These are phyloP conservation scores for Cornus kousa DNA, from an alignment of 148 eudicot genomes.

Conservation along the genomic window DNA sequence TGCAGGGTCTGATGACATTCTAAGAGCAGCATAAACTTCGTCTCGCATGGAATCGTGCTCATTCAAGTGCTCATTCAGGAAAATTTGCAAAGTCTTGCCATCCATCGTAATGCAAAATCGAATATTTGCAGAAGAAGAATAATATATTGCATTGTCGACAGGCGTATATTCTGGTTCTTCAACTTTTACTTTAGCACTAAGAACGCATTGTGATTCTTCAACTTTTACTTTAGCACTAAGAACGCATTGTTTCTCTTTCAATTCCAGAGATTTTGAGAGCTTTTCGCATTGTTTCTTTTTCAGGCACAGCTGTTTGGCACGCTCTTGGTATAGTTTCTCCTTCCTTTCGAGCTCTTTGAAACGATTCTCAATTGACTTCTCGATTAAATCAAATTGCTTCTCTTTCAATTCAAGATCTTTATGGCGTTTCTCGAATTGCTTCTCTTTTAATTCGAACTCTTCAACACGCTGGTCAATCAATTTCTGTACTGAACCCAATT, in stretches of 20 bases:
- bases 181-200: neutral
- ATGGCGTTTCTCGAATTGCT: neutral
- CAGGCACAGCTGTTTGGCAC: neutral
- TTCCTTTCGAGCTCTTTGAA: neutral
- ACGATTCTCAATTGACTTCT: neutral
- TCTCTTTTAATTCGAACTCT: neutral
- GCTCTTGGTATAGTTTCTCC: neutral
- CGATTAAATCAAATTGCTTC: neutral
- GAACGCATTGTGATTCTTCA: neutral
- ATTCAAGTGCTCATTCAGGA: constrained; percentile 3
- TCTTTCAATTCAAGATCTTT: neutral
- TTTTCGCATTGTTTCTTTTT: neutral
- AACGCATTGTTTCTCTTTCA: neutral
- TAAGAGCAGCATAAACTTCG: constrained; percentile 10
- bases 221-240: neutral
- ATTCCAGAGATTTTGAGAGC: neutral
- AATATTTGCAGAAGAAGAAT: neutral
- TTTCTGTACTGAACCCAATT: neutral
- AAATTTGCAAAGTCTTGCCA: constrained; percentile 9
- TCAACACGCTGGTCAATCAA: neutral
- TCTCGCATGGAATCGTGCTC: constrained; percentile 3
- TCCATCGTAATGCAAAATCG: constrained; percentile 8
- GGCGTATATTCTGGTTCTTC: neutral
- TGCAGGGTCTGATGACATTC: constrained; percentile 17
- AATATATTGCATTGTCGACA: neutral